Evolutionary conservation across 441 rosid genomes (phyloP).

Genomic region (Eutrema salsugineum): DNA sequence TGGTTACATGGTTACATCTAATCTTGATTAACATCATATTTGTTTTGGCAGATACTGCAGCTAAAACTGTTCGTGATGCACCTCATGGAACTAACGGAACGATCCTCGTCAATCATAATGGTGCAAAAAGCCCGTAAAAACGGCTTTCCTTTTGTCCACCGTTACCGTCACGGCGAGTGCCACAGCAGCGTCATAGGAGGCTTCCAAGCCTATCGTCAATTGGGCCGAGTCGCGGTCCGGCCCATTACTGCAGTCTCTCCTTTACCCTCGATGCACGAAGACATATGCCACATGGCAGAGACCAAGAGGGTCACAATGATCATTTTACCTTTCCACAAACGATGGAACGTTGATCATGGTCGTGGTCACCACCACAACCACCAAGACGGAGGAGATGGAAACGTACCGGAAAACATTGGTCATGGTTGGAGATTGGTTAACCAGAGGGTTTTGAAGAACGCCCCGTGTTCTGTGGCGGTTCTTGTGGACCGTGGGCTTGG

Average conservation of each 20-base stretch:
- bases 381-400: conserved; percentile 39
- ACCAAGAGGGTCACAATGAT: conserved; percentile 56
- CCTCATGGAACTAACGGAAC: conserved; percentile 72
- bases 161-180: conserved; percentile 45
- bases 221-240: conserved; percentile 56
- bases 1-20: not conserved
- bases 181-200: conserved; percentile 50
- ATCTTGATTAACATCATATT: conserved; percentile 6
- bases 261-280: conserved; percentile 67
- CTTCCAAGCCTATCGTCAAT: conserved; percentile 61
- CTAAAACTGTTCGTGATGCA: conserved; percentile 68
- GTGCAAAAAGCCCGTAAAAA: conserved; percentile 55
- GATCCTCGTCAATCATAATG: conserved; percentile 70
- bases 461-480: conserved; percentile 74
- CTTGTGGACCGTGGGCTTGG: conserved; percentile 83
- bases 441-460: conserved; percentile 60
- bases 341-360: conserved; percentile 38
- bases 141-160: conserved; percentile 67
- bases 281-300: conserved; percentile 75
- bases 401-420: conserved; percentile 51
- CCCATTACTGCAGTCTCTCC: conserved; percentile 62
- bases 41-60: conserved; percentile 15
- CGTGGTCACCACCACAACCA: conserved; percentile 7
- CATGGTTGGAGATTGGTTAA: conserved; percentile 69
- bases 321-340: conserved; percentile 65